A percentile compares a stretch with the other conserved stretches of the same genome.
phyloP scores from a whole-genome alignment of 768 basidiomycete species.

The Collybia sordida region DNA sequence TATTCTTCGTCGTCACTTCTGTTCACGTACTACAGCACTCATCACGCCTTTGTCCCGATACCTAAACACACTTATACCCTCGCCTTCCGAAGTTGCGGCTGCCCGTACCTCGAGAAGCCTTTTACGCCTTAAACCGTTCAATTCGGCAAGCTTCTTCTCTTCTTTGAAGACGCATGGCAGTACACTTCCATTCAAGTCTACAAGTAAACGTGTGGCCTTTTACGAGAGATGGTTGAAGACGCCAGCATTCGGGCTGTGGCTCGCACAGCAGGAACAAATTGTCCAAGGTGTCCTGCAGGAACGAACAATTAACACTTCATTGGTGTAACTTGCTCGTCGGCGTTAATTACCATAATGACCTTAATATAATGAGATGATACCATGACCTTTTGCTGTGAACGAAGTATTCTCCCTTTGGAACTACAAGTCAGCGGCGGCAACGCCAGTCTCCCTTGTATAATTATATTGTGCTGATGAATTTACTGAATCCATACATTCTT shows the following conservation, averaged over 20 bases:
- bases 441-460: no score
- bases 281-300: slow-evolving; percentile 54
- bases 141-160: slow-evolving; percentile 62
- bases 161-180: slow-evolving; percentile 72
- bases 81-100: slow-evolving; percentile 49
- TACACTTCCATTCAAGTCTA: slow-evolving; percentile 72
- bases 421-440: no score
- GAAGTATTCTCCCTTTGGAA: no score
- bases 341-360: no score
- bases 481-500: no score
- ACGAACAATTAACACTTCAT: no score
- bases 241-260: slow-evolving; percentile 78
- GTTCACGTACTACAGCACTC: slow-evolving; percentile 79
- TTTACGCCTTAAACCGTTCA: slow-evolving; percentile 69
- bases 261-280: slow-evolving; percentile 73
- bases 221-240: slow-evolving; percentile 77
- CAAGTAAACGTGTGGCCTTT: slow-evolving; percentile 64
- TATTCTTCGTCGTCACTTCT: slow-evolving; percentile 77
- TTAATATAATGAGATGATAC: no score
- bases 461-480: no score
- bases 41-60: slow-evolving; percentile 91
- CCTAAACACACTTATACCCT: slow-evolving; percentile 83
- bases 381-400: no score
- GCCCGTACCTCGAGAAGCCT: slow-evolving; percentile 27
- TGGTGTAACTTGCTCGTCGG: no score